Evolutionary conservation across 257 asterid species (phyloP).

Genomic region (Nyctanthes arbortristis): DNA sequence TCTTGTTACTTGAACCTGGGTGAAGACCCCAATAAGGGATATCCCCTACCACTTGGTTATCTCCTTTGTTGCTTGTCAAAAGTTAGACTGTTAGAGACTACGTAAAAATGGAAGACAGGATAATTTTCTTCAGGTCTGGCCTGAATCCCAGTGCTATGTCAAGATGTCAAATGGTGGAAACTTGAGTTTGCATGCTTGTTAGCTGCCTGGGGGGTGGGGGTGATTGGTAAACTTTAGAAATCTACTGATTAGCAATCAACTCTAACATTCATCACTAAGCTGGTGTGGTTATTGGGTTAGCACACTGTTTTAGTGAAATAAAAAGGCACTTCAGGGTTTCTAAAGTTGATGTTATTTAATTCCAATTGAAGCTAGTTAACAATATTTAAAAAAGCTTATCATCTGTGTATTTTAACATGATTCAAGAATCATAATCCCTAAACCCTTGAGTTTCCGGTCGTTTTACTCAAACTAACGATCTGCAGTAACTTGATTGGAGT

Average conservation of each 20-base stretch:
- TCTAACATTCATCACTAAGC: background rate
- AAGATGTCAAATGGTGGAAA: background rate
- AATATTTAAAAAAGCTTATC: background rate
- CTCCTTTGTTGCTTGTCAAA: no score
- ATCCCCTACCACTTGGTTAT: no score
- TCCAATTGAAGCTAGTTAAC: background rate
- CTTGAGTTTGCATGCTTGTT: background rate
- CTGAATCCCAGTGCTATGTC: background rate
- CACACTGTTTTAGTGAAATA: background rate
- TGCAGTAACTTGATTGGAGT: background rate
- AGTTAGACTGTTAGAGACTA: background rate
- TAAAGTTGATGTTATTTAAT: background rate
- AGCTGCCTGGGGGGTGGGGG: background rate
- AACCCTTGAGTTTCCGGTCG: background rate
- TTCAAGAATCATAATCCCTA: constrained; percentile 3
- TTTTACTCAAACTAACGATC: background rate
- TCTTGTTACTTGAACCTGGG: no score
- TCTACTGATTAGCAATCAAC: background rate
- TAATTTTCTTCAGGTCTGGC: background rate
- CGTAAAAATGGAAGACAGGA: background rate
- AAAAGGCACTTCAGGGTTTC: background rate
- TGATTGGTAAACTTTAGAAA: background rate
- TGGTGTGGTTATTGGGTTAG: background rate
- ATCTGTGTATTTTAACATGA: constrained; percentile 5
- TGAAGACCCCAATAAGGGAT: no score